Conservation (phyloP, 2,329 filamentous ascomycete species). For the Alternaria burnsii region DNA sequence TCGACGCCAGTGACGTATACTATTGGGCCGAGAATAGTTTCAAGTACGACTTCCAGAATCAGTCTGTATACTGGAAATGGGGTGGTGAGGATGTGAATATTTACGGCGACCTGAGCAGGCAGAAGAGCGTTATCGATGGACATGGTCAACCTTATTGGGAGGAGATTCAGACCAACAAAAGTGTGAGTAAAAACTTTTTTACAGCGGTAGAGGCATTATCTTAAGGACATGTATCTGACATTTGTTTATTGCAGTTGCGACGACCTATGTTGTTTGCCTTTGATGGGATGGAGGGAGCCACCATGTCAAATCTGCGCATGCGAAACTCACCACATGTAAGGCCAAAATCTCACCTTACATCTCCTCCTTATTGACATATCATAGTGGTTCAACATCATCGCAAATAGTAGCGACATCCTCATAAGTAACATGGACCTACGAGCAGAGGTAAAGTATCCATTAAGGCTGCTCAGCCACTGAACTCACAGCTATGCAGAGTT, state of each 20-base stretch:
- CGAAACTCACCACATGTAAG: background rate
- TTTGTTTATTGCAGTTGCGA: background rate
- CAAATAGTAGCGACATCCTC: background rate
- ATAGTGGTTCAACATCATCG: background rate
- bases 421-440: background rate
- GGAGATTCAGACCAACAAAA: background rate
- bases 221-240: background rate
- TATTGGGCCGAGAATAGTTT: slow-evolving; percentile 23
- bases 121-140: slow-evolving; percentile 9
- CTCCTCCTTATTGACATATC: background rate
- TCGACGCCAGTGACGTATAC: background rate
- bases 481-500: background rate
- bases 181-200: background rate
- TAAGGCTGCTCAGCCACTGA: background rate
- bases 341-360: background rate
- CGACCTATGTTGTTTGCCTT: background rate
- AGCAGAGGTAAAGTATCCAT: background rate
- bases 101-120: slow-evolving; percentile 59
- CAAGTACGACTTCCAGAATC: slow-evolving; percentile 63
- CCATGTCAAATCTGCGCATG: background rate
- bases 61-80: slow-evolving; percentile 68
- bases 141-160: background rate
- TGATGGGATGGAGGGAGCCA: background rate
- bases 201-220: background rate
- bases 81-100: slow-evolving; percentile 70